Evolutionary conservation across 768 basidiomycete genomes (phyloP), one percentile per base, ranked within the genome.

Genomic region (Tubosaeta sp.): DNA sequence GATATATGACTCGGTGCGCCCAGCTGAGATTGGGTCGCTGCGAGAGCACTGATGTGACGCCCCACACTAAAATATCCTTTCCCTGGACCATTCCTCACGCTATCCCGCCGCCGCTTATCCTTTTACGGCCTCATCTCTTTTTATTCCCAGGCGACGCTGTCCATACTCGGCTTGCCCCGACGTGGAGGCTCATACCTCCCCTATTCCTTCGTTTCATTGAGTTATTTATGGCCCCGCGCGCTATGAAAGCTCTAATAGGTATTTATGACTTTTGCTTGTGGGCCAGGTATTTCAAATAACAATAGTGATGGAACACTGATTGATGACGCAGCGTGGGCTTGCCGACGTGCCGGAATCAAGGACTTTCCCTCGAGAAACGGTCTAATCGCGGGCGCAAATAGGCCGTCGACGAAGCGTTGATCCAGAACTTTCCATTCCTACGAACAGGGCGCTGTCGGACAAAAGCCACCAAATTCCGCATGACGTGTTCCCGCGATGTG

Each of bases 111-210:
- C 2, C 16, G 13, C 19, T 19, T 17, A 12, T 48, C 50, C 16
- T 11, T 46, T 59, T 62, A 54, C 4, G 29, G 57, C 22, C 7
- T 11, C 9, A 16, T 52, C 48, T 44, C 27, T 25, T 16, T 31
- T 26, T 11, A 17, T 53, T 45, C 60, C 47, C 48, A 44, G 34
- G 25, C 31, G 14, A 43, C 34, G 37, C 31, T 1, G 39, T 35
- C 39, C 51, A 37, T 3, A 5, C 12, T 42, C 33, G 37, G 26
- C 14, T 33, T 42, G 7, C 50, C 17, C 43, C n/a, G 11, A 31
- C 9, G 1, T 14, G 25, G 32, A 17, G 19, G 44, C 6, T 19
- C 44, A 13, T 8, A 17, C 43, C 29, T 17, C n/a, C 43, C 27
- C 16, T 16, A 32, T 19, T 45, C 4, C 25, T 4, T n/a, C 29